Conservation (phyloP, 2,329 filamentous ascomycete species). For the Dothideomycetes sp. region DNA sequence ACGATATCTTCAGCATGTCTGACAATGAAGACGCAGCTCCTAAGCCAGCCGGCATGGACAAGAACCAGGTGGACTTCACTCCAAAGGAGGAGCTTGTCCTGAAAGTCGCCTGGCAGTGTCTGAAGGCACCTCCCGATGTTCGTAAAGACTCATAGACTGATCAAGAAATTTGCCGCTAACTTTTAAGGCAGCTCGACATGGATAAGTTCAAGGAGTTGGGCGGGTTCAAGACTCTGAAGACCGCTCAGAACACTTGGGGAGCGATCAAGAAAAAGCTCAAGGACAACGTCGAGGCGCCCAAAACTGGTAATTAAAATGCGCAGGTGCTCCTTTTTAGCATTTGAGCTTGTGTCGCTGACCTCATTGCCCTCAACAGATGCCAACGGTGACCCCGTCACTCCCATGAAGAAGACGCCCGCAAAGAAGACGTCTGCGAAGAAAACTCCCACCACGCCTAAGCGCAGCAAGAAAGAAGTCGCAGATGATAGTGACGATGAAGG, state of each 20-base stretch:
- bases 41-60: too few species aligned
- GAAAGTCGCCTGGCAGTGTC: conserved; percentile 19
- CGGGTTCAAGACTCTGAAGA: conserved; percentile 22
- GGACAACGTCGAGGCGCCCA: conserved; percentile 11
- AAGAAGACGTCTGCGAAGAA: conserved; percentile 13
- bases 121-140: conserved; percentile 22
- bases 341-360: background rate
- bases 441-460: conserved; percentile 7
- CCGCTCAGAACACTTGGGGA: conserved; percentile 23
- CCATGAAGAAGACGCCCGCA: conserved; percentile 5
- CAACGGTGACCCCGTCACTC: conserved; percentile 1
- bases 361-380: conserved; percentile 7
- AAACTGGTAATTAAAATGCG: too few species aligned
- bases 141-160: background rate
- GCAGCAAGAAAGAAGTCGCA: conserved; percentile 14
- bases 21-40: too few species aligned
- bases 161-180: background rate
- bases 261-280: conserved; percentile 24
- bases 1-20: too few species aligned
- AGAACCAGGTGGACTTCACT: conserved; percentile 13
- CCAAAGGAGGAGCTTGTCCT: conserved; percentile 18
- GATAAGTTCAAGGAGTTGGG: conserved; percentile 15
- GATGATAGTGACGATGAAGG: conserved; percentile 7
- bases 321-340: background rate
- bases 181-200: conserved; percentile 16